Percentiles rank a stretch among this genome's conserved stretches.
These are phyloP conservation scores for Apiotrichum brassicae DNA, from an alignment of 1,284 basidiomycete genomes.

Conservation along the genomic window DNA sequence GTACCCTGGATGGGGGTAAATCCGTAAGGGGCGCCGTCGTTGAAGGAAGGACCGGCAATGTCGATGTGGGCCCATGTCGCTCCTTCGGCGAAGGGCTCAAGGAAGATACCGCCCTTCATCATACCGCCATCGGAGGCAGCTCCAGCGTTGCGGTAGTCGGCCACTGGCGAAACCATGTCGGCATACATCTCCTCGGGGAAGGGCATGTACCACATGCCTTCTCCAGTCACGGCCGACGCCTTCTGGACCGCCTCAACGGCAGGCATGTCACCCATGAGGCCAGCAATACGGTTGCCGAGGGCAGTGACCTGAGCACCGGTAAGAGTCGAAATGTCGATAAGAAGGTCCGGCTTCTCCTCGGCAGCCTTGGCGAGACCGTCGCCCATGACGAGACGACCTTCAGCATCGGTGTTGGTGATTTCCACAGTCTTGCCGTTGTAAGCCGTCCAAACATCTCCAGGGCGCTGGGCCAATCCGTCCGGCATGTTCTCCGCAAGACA, in stretches of 20 bases:
- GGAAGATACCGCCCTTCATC: constrained; percentile 17
- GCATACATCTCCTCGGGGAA: constrained; percentile 17
- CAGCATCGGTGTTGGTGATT: constrained; percentile 12
- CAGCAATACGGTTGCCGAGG: constrained; percentile 16
- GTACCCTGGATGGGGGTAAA: constrained; percentile 5
- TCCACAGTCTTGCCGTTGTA: constrained; percentile 11
- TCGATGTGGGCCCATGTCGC: constrained; percentile 5
- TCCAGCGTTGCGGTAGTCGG: constrained; percentile 17
- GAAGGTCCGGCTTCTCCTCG: constrained; percentile 6
- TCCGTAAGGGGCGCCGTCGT: not conserved
- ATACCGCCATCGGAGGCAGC: constrained; percentile 11
- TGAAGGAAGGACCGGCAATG: constrained; percentile 5
- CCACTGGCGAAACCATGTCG: constrained; percentile 13
- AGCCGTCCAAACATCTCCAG: constrained; percentile 6
- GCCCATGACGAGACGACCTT: constrained; percentile 14
- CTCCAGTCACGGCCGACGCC: constrained; percentile 5
- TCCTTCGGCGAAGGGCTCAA: constrained; percentile 4
- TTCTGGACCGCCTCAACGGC: constrained; percentile 11
- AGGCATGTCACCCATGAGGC: constrained; percentile 17
- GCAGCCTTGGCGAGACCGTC: constrained; percentile 7
- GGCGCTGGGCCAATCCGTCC: constrained; percentile 2
- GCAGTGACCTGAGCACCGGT: constrained; percentile 17
- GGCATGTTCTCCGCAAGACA: constrained; percentile 13
- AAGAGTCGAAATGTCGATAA: constrained; percentile 15
- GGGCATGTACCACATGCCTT: constrained; percentile 19